Percentiles rank a stretch among this genome's conserved stretches.
Evolutionary conservation across 2,329 filamentous ascomycete genomes (phyloP).

Genomic region (Rhynchosporium agropyri): DNA sequence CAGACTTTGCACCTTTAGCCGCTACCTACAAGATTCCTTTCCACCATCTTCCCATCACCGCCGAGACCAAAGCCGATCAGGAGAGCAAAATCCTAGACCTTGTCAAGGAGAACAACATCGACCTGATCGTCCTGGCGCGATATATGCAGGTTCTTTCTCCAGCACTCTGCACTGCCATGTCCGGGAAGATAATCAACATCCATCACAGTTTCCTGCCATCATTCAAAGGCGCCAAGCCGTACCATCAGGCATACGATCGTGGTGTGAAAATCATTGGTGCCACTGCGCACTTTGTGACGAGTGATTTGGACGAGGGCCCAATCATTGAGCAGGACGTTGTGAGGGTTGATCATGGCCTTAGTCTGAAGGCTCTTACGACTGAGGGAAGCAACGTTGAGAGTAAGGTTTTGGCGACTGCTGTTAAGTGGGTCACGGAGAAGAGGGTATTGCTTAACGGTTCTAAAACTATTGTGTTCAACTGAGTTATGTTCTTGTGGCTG

Average conservation of each 20-base stretch:
- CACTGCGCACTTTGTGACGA: slow-evolving; percentile 84
- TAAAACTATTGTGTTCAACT: slow-evolving; percentile 76
- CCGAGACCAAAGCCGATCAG: slow-evolving; percentile 76
- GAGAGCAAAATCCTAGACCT: slow-evolving; percentile 72
- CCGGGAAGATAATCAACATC: slow-evolving; percentile 88
- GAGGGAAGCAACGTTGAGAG: slow-evolving; percentile 85
- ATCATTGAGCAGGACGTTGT: slow-evolving; percentile 86
- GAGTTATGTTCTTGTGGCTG: background rate
- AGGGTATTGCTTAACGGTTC: slow-evolving; percentile 76
- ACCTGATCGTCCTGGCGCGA: slow-evolving; percentile 78
- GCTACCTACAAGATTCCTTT: slow-evolving; percentile 77
- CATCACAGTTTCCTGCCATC: slow-evolving; percentile 84
- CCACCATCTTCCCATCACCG: slow-evolving; percentile 77
- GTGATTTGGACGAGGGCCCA: slow-evolving; percentile 81
- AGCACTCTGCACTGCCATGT: slow-evolving; percentile 75
- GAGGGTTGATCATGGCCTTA: slow-evolving; percentile 76
- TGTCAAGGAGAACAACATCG: slow-evolving; percentile 68
- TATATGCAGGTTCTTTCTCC: slow-evolving; percentile 89
- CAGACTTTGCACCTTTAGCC: slow-evolving; percentile 70
- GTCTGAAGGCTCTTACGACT: slow-evolving; percentile 73
- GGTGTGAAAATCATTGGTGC: slow-evolving; percentile 89
- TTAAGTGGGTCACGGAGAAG: slow-evolving; percentile 82
- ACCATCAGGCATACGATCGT: slow-evolving; percentile 84
- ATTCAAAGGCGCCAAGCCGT: slow-evolving; percentile 87
- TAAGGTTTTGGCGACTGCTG: slow-evolving; percentile 77